phyloP scores from a whole-genome alignment of 192 early-diverging fungal species.

The Gonapodya sp. region DNA sequence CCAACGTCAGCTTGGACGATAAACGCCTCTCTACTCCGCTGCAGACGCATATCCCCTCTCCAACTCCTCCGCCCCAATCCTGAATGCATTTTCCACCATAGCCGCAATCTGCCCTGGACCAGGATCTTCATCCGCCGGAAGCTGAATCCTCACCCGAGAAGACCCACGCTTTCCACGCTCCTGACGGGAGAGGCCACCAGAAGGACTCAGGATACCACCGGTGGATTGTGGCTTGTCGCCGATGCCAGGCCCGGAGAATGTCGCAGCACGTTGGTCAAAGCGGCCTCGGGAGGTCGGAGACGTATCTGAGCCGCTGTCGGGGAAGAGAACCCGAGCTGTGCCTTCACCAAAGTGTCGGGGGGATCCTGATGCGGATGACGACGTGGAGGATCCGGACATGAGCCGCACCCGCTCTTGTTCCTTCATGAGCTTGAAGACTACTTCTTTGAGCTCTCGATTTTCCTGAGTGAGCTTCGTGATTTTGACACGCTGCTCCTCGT shows the following conservation, averaged over 20 bases:
- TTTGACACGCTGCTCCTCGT: background rate
- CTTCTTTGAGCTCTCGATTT: background rate
- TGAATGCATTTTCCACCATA: background rate
- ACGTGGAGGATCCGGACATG: too few species aligned
- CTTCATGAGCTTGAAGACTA: background rate
- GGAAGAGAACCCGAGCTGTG: background rate
- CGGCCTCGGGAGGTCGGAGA: too few species aligned
- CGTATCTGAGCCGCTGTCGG: background rate
- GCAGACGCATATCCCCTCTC: too few species aligned
- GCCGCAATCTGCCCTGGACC: background rate
- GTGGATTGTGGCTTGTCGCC: background rate
- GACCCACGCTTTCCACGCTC: background rate
- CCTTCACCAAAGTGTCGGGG: background rate
- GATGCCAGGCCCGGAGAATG: background rate
- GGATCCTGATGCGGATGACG: too few species aligned
- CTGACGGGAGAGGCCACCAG: background rate
- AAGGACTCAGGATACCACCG: background rate
- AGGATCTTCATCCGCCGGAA: background rate
- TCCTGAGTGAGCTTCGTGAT: background rate
- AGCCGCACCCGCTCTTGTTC: background rate
- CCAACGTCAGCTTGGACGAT: too few species aligned
- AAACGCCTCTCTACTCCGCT: too few species aligned
- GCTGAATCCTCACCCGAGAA: background rate
- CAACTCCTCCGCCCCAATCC: background rate
- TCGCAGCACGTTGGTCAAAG: too few species aligned